Base-by-base conservation (phyloP, 495 filamentous ascomycete species). In the Xylaria curta region DNA sequence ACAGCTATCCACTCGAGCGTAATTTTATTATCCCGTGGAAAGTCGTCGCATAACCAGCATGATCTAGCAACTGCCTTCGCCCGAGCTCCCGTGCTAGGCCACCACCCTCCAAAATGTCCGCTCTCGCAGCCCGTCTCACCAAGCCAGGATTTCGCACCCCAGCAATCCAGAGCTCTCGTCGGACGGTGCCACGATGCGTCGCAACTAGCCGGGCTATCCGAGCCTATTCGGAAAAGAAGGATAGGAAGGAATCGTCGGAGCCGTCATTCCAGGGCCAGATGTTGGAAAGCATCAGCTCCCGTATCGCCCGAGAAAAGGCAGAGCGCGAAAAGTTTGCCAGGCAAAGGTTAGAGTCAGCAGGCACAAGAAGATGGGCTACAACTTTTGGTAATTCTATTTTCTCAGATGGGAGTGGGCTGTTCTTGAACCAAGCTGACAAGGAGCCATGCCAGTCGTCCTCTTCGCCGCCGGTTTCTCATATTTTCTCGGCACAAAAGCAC, bases 181-280 rank as follows among this genome's bases (percentile, higher is more conserved):
- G 60, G 56, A 72, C 60, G 33, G 60, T 63, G 31, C 64, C 54
- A 10, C 67, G 58, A 71, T 68, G 68, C 21, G 49, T 73, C 59
- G 72, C 75, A 21, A 68, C 60, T 63, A 56, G 58, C 17, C 51
- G 66, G 3, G 42, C 47, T 54, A 7, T 26, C 28, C 74, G 77
- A 21, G 69, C 71, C 9, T 79, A 79, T 36, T 73, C 75, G 1
- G 71, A 74, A 1, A 68, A 75, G 36, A 79, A 79, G 28, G 60
- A 44, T 15, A 13, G 36, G 36, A 76, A 76, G 59, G 74, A 76
- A 2, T 67, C 65, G 47, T 68, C 69, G 19, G 81, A 77, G 33
- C 76, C 81, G 56, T 88, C 89, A 4, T 98, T 99, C 85, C 89
- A 92, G 73, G 92, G 90, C 21, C 96, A 99, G 83, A 83, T 99